Evolutionary conservation across 352 stramenopile species (phyloP).

Genomic region (Thalassiosira exigua): DNA sequence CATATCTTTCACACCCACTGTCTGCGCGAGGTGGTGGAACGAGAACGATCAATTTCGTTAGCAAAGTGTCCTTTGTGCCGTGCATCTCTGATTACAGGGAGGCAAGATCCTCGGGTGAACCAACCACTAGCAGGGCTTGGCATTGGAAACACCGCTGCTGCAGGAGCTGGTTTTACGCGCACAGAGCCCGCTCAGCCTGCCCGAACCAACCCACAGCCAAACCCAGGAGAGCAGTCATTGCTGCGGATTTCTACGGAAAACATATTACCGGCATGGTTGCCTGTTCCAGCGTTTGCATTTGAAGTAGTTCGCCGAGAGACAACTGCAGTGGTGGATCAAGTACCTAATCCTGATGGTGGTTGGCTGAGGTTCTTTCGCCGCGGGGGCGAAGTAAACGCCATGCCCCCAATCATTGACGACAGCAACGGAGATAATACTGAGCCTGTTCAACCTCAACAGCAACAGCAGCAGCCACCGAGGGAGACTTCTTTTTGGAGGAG

Average conservation of each 20-base stretch:
- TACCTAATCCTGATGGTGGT: slow-evolving; percentile 29
- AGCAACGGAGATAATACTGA: background rate
- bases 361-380: slow-evolving; percentile 56
- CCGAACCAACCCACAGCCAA: slow-evolving; percentile 18
- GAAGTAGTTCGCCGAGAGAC: slow-evolving; percentile 72
- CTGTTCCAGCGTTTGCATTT: slow-evolving; percentile 78
- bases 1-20: slow-evolving; percentile 82
- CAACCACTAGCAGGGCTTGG: background rate
- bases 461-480: slow-evolving; percentile 21
- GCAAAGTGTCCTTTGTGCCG: slow-evolving; percentile 79
- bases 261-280: slow-evolving; percentile 77
- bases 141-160: background rate
- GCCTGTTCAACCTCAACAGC: slow-evolving; percentile 10
- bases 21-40: slow-evolving; percentile 79
- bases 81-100: slow-evolving; percentile 57
- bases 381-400: slow-evolving; percentile 36
- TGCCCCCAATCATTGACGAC: slow-evolving; percentile 5
- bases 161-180: background rate
- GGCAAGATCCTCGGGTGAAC: slow-evolving; percentile 11
- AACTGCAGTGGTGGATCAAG: slow-evolving; percentile 17
- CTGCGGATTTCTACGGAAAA: slow-evolving; percentile 81
- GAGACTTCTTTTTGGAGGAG: slow-evolving; percentile 66
- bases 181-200: slow-evolving; percentile 3
- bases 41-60: slow-evolving; percentile 63
- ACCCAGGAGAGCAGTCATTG: slow-evolving; percentile 62